These are phyloP conservation scores for Silene conica DNA, from an alignment of 148 eudicot species.

Conservation along the genomic window DNA sequence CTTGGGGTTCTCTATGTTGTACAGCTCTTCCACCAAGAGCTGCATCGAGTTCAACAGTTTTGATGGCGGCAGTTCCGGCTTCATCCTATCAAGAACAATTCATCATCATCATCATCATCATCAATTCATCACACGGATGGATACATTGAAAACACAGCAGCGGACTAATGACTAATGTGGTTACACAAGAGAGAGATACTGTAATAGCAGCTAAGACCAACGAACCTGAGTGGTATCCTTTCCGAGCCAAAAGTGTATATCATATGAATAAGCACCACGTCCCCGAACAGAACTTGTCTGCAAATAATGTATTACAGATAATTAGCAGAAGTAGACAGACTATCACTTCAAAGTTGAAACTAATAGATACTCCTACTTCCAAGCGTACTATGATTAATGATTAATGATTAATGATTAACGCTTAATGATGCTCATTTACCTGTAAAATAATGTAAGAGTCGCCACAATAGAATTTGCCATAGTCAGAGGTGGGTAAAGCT, in stretches of 20 bases:
- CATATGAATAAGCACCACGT: conserved; percentile 78
- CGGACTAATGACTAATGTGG: no score
- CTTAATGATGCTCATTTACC: no score
- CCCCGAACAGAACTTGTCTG: conserved; percentile 85
- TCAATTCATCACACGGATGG: no score
- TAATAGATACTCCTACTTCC: no score
- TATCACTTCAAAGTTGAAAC: no score
- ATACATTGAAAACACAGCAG: not conserved
- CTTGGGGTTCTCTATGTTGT: conserved; percentile 92
- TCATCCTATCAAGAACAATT: conserved; percentile 83
- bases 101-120: no score
- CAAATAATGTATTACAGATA: conserved; percentile 13
- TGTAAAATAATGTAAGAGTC: conserved; percentile 74
- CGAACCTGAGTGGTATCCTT: conserved; percentile 95
- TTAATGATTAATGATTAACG: no score
- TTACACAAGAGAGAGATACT: no score
- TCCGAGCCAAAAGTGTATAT: conserved; percentile 98
- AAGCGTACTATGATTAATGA: no score
- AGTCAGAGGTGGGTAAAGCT: conserved; percentile 80
- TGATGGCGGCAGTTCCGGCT: conserved; percentile 95
- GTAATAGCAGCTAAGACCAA: conserved; percentile 27
- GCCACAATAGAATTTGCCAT: conserved; percentile 89
- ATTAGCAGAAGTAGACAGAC: no score
- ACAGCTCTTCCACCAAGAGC: conserved; percentile 92
- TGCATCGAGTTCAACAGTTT: conserved; percentile 93